Evolutionary conservation across 1,284 basidiomycete species (phyloP).

Genomic region (Microbotryomycetes sp.): DNA sequence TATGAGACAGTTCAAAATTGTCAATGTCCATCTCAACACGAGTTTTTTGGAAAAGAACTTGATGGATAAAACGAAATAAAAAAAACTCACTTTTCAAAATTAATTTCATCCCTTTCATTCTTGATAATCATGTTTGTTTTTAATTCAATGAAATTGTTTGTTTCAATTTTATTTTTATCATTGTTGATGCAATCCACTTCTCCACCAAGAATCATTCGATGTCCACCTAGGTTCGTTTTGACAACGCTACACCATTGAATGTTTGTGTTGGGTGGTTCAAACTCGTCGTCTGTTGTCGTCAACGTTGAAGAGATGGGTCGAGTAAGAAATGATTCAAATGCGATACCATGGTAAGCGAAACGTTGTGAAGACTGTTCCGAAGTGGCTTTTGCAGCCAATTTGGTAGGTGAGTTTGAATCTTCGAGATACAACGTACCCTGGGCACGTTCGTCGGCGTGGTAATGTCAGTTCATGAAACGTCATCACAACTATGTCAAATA

Average conservation of each 20-base stretch:
- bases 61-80: neutral
- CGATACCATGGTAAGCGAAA: constrained; percentile 55
- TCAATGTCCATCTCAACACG: neutral
- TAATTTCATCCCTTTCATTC: constrained; percentile 58
- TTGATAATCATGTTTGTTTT: constrained; percentile 84
- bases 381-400: constrained; percentile 15
- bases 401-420: constrained; percentile 20
- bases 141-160: constrained; percentile 65
- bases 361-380: constrained; percentile 14
- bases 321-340: constrained; percentile 82
- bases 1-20: neutral
- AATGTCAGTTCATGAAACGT: no score
- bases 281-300: constrained; percentile 52
- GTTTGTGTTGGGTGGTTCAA: constrained; percentile 85
- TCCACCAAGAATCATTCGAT: constrained; percentile 79
- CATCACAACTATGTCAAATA: constrained; percentile 59
- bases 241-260: constrained; percentile 94
- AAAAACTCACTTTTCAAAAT: constrained; percentile 68
- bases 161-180: constrained; percentile 1
- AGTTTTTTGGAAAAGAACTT: neutral
- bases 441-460: constrained; percentile 50
- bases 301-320: constrained; percentile 37
- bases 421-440: constrained; percentile 29
- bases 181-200: constrained; percentile 72
- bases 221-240: constrained; percentile 74